These are phyloP conservation scores for Erythrophleum ivorense DNA, from an alignment of 331 rosid species.

Conservation along the genomic window DNA sequence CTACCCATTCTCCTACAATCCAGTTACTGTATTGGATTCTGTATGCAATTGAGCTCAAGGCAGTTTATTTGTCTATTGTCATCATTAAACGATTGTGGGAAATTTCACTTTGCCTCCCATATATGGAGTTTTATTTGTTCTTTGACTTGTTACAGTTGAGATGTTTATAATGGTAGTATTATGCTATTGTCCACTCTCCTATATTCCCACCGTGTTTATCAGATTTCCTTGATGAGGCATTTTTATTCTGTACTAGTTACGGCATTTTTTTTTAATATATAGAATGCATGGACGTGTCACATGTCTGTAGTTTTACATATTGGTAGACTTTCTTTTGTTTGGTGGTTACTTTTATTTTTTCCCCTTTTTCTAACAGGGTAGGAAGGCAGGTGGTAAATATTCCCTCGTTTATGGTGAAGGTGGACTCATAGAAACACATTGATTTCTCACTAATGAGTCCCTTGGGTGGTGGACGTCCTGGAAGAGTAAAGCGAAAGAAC, in stretches of 20 bases:
- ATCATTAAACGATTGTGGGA: background rate
- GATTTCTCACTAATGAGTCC: constrained; percentile 50
- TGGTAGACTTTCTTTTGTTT: background rate
- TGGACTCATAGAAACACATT: constrained; percentile 52
- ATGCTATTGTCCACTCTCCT: background rate
- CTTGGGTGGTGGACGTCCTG: constrained; percentile 53
- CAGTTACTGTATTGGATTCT: background rate
- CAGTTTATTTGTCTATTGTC: background rate
- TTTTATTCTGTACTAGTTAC: background rate
- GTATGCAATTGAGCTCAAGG: background rate
- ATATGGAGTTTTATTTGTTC: background rate
- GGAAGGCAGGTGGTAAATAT: constrained; percentile 57
- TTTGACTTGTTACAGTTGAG: background rate
- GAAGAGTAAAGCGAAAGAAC: constrained; percentile 55
- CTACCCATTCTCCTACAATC: background rate
- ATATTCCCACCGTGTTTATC: background rate
- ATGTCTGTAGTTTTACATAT: background rate
- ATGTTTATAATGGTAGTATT: background rate
- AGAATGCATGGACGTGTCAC: background rate
- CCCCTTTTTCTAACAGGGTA: constrained; percentile 31
- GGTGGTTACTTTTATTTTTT: background rate
- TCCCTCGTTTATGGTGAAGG: constrained; percentile 50
- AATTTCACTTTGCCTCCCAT: background rate
- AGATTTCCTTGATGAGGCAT: background rate
- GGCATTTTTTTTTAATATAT: background rate